Percentiles rank a stretch among this genome's conserved stretches.
Conservation (phyloP, 148 eudicot species). For the Simmondsia chinensis region DNA sequence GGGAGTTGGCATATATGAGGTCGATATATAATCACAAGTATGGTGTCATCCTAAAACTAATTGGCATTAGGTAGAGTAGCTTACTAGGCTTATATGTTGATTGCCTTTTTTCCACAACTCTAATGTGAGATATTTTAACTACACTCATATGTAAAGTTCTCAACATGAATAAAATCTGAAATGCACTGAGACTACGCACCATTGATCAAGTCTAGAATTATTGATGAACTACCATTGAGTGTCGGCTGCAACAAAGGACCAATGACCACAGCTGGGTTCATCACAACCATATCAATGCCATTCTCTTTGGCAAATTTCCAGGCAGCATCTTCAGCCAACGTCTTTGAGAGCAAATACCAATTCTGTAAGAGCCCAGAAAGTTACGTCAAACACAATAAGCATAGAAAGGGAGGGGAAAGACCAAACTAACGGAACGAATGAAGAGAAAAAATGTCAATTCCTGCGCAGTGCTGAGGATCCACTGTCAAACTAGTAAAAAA, state of each 20-base stretch:
- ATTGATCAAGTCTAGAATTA: slow-evolving; percentile 7
- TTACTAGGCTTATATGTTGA: no score
- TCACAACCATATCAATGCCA: slow-evolving; percentile 13
- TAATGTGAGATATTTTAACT: neutral
- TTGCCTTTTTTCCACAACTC: no score
- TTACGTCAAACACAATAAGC: no score
- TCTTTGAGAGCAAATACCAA: slow-evolving; percentile 26
- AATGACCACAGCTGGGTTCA: slow-evolving; percentile 20
- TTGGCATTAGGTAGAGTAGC: no score
- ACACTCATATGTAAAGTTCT: neutral
- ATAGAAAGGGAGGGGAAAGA: no score
- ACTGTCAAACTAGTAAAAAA: no score
- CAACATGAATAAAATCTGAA: neutral
- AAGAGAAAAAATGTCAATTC: no score
- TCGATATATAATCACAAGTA: no score
- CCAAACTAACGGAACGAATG: no score
- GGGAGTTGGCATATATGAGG: no score
- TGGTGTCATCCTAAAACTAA: no score
- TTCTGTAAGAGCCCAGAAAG: slow-evolving; percentile 5
- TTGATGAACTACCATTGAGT: slow-evolving; percentile 9
- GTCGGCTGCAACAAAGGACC: slow-evolving; percentile 26
- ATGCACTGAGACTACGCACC: slow-evolving; percentile 10
- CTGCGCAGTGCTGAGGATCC: no score
- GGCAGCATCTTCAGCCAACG: slow-evolving; percentile 31
- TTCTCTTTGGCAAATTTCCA: slow-evolving; percentile 25